Conservation (phyloP, 768 basidiomycete genomes). For the Coprinopsis cinerea region DNA sequence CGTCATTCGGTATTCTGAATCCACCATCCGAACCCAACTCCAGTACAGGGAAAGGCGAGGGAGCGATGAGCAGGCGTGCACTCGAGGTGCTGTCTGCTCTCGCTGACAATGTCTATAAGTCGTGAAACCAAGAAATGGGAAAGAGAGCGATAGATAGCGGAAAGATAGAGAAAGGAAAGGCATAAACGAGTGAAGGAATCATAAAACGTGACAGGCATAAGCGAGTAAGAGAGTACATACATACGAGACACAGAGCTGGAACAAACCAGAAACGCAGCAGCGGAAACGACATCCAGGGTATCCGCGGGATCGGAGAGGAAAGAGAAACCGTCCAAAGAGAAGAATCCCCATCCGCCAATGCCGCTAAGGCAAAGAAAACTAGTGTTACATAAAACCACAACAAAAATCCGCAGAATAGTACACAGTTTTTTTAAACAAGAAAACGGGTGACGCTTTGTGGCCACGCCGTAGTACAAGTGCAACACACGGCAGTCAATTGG, state of each 20-base stretch:
- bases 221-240: background rate
- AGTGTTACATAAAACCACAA: background rate
- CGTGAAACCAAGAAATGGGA: background rate
- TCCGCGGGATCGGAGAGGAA: too few species aligned
- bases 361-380: background rate
- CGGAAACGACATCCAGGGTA: background rate
- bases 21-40: too few species aligned
- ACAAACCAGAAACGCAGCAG: background rate
- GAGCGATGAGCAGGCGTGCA: conserved; percentile 2
- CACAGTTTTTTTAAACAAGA: background rate
- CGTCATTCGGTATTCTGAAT: too few species aligned
- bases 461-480: background rate
- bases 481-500: conserved; percentile 5
- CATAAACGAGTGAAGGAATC: background rate
- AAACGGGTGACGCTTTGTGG: background rate
- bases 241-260: background rate
- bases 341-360: background rate
- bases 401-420: background rate
- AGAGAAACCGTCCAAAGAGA: too few species aligned
- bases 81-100: conserved; percentile 2
- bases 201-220: background rate
- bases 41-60: too few species aligned
- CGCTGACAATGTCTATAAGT: conserved; percentile 3
- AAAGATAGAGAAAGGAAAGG: background rate
- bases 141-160: background rate